Evolutionary conservation across 129 eudicot genomes (phyloP), one percentile per base, ranked within the genome.

Genomic region (Mikania micrantha): DNA sequence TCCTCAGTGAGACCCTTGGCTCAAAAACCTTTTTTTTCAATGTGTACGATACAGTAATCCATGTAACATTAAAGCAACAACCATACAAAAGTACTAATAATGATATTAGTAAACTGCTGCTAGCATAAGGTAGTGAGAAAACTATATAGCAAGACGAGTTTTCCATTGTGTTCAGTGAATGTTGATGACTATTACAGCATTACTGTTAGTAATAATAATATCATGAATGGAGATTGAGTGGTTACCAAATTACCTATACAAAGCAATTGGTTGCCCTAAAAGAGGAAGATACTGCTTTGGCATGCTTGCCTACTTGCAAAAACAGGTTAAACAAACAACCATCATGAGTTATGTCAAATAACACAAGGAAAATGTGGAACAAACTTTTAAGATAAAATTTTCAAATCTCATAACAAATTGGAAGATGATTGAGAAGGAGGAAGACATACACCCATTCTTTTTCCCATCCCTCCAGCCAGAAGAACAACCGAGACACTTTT

Each of bases 211-310:
- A 34, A 40, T 13, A 60, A 31, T n/a, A 60, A 50, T 24, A 56
- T 4, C 13, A 15, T 27, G n/a, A 56, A 41, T 42, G 31, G 67
- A 65, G 42, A 53, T 48, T 61, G 60, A 52, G 57, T 19, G 9
- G 85, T 58, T 5, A 54, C 25, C 79, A 39, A 60, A 65, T 76
- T 82, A 94, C 99, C 99, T 94, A 67, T 89, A 85, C 74, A 94
- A 78, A 42, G 99, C 95, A 85, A 94, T 90, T 39, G 99, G 95
- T 70, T 94, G 93, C 75, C 94, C 99, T 53, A 94, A 83, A 75
- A 94, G 96, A 13, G 96, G 99, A 81, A 94, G 97, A 73, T 94
- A 94, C 90, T 94, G 99, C 94, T 94, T 94, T 52, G 99, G 99
- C 96, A 87, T 90, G 83, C 78, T 90, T 38, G 96, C 99, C 99